Evolutionary conservation across 768 basidiomycete genomes (phyloP), one percentile per base, ranked within the genome.

Genomic region (Suillus cothurnatus): DNA sequence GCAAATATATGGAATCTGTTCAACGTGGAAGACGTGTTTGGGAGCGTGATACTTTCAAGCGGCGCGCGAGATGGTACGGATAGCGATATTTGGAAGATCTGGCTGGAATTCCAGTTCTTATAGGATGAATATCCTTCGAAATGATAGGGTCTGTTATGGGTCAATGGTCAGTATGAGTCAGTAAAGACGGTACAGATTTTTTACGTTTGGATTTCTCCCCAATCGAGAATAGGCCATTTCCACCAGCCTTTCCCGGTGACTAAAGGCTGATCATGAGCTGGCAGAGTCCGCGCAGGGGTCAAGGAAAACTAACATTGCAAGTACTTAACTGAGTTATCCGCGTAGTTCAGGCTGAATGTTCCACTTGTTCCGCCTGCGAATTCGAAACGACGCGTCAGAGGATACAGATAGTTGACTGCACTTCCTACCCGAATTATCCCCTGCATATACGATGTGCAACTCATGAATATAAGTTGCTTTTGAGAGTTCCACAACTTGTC

Each of bases 181-280:
- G 31, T 21, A 61, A 31, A 61, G 9, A 50, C 32, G 34, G 64
- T 21, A 11, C 6, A 7, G 1, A 32, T n/a, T 23, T 21, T 23
- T 72, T 66, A 85, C 84, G 80, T 78, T 58, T 73, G 75, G 45
- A 86, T 85, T 15, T 77, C 78, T 0, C 80, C 83, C 62, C 76
- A 74, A 56, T 80, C 81, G 11, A 83, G 63, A n/a, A 67, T 69
- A 2, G 81, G 75, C 77, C 75, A 80, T 62, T 67, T 77, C 73
- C 77, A 85, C 81, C 81, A 81, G 67, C 82, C 82, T 67, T 80
- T 80, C 17, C 77, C 81, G 19, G 79, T 76, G 21, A 84, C 83
- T 86, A 61, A 19, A 64, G 34, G 45, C 2, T 21, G 15, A 17
- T 8, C 26, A 4, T 62, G 53, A 62, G 55, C 19, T 52, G 34